Percentiles rank a stretch among this genome's conserved stretches.
Conservation (phyloP, 345 rosid genomes). For the Geranium brycei region DNA sequence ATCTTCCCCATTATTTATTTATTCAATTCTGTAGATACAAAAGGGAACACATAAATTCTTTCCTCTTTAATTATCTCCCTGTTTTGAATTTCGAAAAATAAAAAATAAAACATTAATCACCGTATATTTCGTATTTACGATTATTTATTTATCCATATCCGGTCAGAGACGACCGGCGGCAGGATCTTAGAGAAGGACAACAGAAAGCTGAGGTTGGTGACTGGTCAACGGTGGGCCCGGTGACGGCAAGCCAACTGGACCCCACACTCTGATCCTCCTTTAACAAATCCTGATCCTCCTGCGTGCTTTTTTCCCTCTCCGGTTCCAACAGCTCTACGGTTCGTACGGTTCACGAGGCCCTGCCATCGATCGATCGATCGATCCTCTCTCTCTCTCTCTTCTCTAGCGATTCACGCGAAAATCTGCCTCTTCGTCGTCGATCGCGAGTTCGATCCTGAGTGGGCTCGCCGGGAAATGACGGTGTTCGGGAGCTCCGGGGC, state of each 20-base stretch:
- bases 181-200: background rate
- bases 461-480: conserved; percentile 8
- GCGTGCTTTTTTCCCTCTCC: background rate
- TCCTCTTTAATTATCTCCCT: no score
- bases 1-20: no score
- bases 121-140: background rate
- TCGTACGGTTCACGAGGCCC: no score
- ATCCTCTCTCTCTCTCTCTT: no score
- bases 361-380: no score
- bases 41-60: no score
- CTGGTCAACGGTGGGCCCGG: background rate
- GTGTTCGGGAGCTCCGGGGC: conserved; percentile 14
- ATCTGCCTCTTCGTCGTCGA: background rate
- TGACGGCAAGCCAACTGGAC: background rate
- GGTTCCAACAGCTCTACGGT: background rate
- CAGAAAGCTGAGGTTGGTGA: background rate
- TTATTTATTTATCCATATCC: no score
- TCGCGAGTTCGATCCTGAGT: background rate
- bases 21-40: no score
- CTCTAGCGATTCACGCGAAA: no score
- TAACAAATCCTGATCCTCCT: background rate
- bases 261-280: background rate
- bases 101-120: no score
- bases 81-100: no score
- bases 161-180: background rate